phyloP scores from a whole-genome alignment of 371 early-diverging fungal genomes.

The Paramicrosporidium saccamoebae region DNA sequence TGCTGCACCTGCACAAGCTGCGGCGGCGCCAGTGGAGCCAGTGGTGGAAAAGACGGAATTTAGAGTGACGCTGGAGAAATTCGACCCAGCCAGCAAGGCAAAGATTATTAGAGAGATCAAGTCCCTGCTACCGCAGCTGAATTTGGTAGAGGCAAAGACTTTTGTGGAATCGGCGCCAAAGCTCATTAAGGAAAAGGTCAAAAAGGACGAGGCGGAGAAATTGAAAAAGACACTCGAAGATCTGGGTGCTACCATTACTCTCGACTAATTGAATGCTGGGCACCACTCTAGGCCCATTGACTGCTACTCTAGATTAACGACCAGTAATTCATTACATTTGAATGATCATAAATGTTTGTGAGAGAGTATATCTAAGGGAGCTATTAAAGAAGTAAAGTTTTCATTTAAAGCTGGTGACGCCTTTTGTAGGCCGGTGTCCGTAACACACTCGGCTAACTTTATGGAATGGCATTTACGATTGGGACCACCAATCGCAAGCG shows the following conservation, averaged over 20 bases:
- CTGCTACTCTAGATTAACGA: too few relatives aligned
- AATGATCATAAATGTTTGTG: too few relatives aligned
- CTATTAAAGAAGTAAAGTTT: too few relatives aligned
- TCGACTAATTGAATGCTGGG: constrained; percentile 72
- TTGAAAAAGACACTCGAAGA: constrained; percentile 74
- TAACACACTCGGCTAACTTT: too few relatives aligned
- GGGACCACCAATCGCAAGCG: too few relatives aligned
- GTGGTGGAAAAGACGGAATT: constrained; percentile 63
- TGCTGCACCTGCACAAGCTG: background rate
- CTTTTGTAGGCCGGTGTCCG: too few relatives aligned
- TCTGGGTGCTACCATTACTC: constrained; percentile 55
- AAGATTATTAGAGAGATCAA: constrained; percentile 93
- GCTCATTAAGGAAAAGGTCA: constrained; percentile 51
- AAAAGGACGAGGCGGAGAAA: constrained; percentile 90
- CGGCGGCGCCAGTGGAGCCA: too few relatives aligned
- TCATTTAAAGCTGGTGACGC: too few relatives aligned
- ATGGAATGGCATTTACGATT: too few relatives aligned
- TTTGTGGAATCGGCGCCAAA: constrained; percentile 89
- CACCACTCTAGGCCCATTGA: too few relatives aligned
- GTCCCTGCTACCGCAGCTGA: constrained; percentile 54
- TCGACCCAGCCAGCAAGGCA: constrained; percentile 73
- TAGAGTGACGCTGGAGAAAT: constrained; percentile 74
- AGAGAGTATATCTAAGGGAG: too few relatives aligned
- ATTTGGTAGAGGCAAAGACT: constrained; percentile 91
- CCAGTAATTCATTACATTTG: too few relatives aligned